phyloP scores from a whole-genome alignment of 805 yeast genomes.

The Scheffersomyces spartinae region DNA sequence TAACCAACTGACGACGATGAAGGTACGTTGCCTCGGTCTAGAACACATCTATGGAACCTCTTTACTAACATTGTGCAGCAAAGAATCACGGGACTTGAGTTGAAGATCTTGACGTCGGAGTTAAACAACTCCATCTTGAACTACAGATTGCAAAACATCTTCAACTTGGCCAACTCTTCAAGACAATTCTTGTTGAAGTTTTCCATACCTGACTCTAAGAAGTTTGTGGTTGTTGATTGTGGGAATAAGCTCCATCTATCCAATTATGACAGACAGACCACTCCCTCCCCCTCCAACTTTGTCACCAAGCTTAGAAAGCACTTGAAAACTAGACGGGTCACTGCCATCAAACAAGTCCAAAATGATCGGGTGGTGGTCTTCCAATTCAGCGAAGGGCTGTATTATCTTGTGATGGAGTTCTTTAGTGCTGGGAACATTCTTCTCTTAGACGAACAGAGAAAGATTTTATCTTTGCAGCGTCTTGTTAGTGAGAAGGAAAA shows the following conservation, averaged over 20 bases:
- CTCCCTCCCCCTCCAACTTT: conserved; percentile 76
- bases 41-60: too few species aligned
- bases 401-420: conserved; percentile 74
- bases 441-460: conserved; percentile 55
- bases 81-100: conserved; percentile 76
- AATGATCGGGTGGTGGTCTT: conserved; percentile 77
- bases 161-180: conserved; percentile 60
- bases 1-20: too few species aligned
- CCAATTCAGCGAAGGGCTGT: conserved; percentile 74
- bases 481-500: conserved; percentile 64
- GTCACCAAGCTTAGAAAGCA: conserved; percentile 81
- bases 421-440: conserved; percentile 92
- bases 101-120: conserved; percentile 61
- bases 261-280: conserved; percentile 68
- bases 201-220: conserved; percentile 72
- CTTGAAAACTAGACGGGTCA: conserved; percentile 66
- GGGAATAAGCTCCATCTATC: conserved; percentile 77
- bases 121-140: conserved; percentile 44
- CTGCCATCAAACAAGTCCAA: conserved; percentile 61
- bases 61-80: conserved; percentile 36
- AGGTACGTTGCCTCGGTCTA: too few species aligned
- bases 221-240: conserved; percentile 66
- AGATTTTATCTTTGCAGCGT: conserved; percentile 66
- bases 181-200: conserved; percentile 74
- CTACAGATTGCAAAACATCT: conserved; percentile 73